Percentiles rank a stretch among this genome's conserved stretches.
These are phyloP conservation scores for Datisca glomerata DNA, from an alignment of 306 rosid genomes.

Conservation along the genomic window DNA sequence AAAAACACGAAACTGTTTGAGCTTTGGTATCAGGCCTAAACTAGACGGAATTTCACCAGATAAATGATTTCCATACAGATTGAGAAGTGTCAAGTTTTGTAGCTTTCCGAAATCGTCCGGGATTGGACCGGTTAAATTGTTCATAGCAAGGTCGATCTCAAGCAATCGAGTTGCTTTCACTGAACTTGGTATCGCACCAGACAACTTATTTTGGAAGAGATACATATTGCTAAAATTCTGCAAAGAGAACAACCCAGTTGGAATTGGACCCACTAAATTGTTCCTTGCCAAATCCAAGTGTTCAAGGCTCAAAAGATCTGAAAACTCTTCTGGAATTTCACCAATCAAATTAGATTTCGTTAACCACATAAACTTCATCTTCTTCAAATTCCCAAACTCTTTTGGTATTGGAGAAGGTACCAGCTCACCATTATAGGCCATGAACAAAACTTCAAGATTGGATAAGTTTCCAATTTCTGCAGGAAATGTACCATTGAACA, in stretches of 20 bases:
- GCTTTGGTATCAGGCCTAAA: slow-evolving; percentile 45
- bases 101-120: slow-evolving; percentile 52
- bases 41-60: slow-evolving; percentile 43
- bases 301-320: slow-evolving; percentile 40
- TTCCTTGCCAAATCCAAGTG: slow-evolving; percentile 25
- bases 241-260: slow-evolving; percentile 30
- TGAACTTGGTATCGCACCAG: slow-evolving; percentile 43
- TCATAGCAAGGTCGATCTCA: slow-evolving; percentile 29
- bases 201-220: slow-evolving; percentile 27
- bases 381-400: slow-evolving; percentile 31
- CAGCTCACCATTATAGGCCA: slow-evolving; percentile 13
- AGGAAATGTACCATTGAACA: slow-evolving; percentile 34
- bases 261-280: slow-evolving; percentile 36
- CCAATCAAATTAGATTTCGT: slow-evolving; percentile 29
- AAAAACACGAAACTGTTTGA: slow-evolving; percentile 19
- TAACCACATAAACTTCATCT: slow-evolving; percentile 29
- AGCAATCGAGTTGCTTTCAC: slow-evolving; percentile 31
- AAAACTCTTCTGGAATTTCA: slow-evolving; percentile 40
- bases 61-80: slow-evolving; percentile 27
- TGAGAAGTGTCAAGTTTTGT: slow-evolving; percentile 14
- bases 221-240: slow-evolving; percentile 30
- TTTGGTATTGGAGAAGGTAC: slow-evolving; percentile 22
- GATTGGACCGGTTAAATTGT: slow-evolving; percentile 32
- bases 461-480: slow-evolving; percentile 44
- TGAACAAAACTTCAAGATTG: slow-evolving; percentile 30